Evolutionary conservation across 371 early-diverging fungal genomes (phyloP), one percentile per base, ranked within the genome.

Genomic region (Mortierella sp.): DNA sequence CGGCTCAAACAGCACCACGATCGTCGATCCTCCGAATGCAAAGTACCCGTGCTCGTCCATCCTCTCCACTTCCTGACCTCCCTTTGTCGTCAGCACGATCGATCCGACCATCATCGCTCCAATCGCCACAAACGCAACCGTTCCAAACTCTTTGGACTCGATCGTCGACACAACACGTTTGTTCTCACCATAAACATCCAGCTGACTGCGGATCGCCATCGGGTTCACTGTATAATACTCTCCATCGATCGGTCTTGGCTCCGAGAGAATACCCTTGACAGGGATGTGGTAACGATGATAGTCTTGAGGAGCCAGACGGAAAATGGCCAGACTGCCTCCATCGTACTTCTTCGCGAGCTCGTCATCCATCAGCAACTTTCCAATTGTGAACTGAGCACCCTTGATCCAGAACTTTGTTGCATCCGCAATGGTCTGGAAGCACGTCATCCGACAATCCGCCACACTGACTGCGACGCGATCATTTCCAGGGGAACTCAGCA

Each of bases 51-150:
- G 82, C 66, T 95, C 95, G 60, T 95, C 93, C 57, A 88, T 81
- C 50, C 92, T 71, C 34, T 80, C 72, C 6, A 92, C 84, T 6
- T 64, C 42, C 15, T 73, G 72, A 4, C 86, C 88, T 3, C 76
- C 81, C 27, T 79, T 56, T 3, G 84, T 84, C 4, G 92, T 93
- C 50, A 90, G 49, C 2, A 87, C 79, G 32, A 94, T 91, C 15
- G 91, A 90, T 0, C 95, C 95, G 6, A 72, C 93, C 90, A 95
- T 86, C 93, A 94, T 92, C 19, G 94, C 93, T 21, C 95, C 95
- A 56, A 95, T 86, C 48, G 84, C 79, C 0, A 92, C 87, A 64
- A 85, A 79, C 1, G 92, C 92, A 1, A 94, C 90, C n/a, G 80
- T 82, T 11, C 94, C 94, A 81, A 91, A 92, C 23, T 80, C 76